Evolutionary conservation across 177 flowering plant genomes (phyloP), one percentile per base, ranked within the genome.

Genomic region (Telopea speciosissima): DNA sequence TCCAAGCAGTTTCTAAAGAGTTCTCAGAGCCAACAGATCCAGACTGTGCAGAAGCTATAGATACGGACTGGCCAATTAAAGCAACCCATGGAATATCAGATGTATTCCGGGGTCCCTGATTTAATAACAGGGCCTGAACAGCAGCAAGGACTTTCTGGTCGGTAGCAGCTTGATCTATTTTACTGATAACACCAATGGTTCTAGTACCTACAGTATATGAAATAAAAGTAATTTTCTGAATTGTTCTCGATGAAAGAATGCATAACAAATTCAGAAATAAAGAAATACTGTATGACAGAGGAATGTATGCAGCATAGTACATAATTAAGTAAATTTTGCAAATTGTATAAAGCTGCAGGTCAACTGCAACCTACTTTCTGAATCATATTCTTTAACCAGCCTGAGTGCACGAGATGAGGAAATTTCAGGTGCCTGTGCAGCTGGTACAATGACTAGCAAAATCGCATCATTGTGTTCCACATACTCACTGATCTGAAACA

Each of bases 1-100:
- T 84, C 99, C 99, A 96, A 49, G 98, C 99, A 78, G 97, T 87
- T 85, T 96, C 98, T 64, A 96, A 76, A 14, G 99, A 93, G 78
- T 70, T 96, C 68, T 96, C 99, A 61, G 90, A 79, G 14, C 95
- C 95, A 75, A 73, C 85, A 73, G 82, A 81, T 70, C 99, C 97
- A 72, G 99, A 89, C 73, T 89, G 96, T 23, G 96, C 87, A 24
- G 99, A 84, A 72, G 98, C 96, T 68, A 96, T 91, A 42, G 99
- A 80, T 67, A 96, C 99, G 63, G 99, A 89, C 73, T 96, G 99
- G 56, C 99, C 99, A 81, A 96, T 96, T 69, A 96, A 78, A 68
- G 98, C 98, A 81, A 93, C 92, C 98, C 98, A 96, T 21, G 92
- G 92, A 16, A 96, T 91, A 68, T 93, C 98, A 77, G 91, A 75